Evolutionary conservation across 768 basidiomycete species (phyloP).

Genomic region (Gautieria morchelliformis): DNA sequence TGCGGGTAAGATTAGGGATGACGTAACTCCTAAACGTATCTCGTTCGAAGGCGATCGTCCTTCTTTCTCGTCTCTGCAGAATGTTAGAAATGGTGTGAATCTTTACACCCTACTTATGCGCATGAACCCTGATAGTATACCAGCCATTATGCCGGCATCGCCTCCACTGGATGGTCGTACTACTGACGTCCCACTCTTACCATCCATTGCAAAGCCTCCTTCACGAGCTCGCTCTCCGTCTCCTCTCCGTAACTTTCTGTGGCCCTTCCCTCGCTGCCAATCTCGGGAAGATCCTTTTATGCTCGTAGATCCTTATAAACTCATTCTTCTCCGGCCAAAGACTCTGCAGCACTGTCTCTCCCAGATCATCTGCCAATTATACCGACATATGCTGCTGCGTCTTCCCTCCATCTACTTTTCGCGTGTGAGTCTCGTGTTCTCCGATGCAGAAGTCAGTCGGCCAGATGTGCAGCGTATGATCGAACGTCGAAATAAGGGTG

Average conservation of each 20-base stretch:
- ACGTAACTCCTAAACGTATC: constrained; percentile 26
- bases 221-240: constrained; percentile 38
- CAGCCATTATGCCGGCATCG: constrained; percentile 12
- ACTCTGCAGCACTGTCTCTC: constrained; percentile 19
- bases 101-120: constrained; percentile 24
- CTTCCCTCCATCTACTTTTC: constrained; percentile 77
- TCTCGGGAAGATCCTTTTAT: constrained; percentile 32
- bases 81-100: constrained; percentile 31
- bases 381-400: constrained; percentile 44
- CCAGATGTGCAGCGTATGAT: constrained; percentile 50
- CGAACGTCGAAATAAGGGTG: constrained; percentile 16
- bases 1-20: not conserved
- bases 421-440: constrained; percentile 65
- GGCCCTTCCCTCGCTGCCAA: constrained; percentile 42
- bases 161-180: constrained; percentile 5
- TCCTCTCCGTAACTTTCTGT: constrained; percentile 50
- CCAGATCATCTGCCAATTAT: constrained; percentile 33
- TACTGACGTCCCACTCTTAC: constrained; percentile 16
- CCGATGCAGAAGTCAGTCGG: constrained; percentile 67
- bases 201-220: constrained; percentile 17
- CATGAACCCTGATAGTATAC: constrained; percentile 23
- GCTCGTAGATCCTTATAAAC: constrained; percentile 25
- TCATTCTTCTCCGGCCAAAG: constrained; percentile 7
- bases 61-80: constrained; percentile 29
- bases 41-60: constrained; percentile 47